These are phyloP conservation scores for Danielia oregonensis DNA, from an alignment of 805 yeast species.

Conservation along the genomic window DNA sequence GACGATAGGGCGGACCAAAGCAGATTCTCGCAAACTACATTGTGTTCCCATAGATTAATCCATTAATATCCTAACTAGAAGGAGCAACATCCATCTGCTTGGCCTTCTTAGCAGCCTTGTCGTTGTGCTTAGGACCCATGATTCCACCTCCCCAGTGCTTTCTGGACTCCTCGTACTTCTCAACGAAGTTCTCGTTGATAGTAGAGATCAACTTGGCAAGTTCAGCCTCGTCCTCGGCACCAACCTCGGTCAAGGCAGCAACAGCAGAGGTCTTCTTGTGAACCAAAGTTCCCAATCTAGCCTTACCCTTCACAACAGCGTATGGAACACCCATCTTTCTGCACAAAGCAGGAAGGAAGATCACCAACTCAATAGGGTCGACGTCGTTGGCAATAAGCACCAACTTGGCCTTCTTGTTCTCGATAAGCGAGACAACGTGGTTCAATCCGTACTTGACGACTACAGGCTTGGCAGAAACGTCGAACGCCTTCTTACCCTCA, in stretches of 20 bases:
- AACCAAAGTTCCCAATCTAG: slow-evolving; percentile 94
- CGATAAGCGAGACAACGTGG: slow-evolving; percentile 96
- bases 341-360: slow-evolving; percentile 97
- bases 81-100: slow-evolving; percentile 45
- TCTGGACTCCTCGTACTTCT: slow-evolving; percentile 92
- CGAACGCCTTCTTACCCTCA: slow-evolving; percentile 96
- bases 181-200: slow-evolving; percentile 87
- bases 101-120: slow-evolving; percentile 74
- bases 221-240: slow-evolving; percentile 90
- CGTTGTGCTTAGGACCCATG: slow-evolving; percentile 92
- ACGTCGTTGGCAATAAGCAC: slow-evolving; percentile 98
- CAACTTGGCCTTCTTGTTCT: slow-evolving; percentile 97
- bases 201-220: slow-evolving; percentile 91
- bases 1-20: too few relatives aligned
- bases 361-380: slow-evolving; percentile 97
- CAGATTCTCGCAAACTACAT: too few relatives aligned
- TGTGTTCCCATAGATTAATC: too few relatives aligned
- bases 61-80: too few relatives aligned
- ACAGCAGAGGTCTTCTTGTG: slow-evolving; percentile 98
- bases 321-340: slow-evolving; percentile 99
- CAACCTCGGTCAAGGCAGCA: slow-evolving; percentile 95
- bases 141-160: slow-evolving; percentile 99
- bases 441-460: slow-evolving; percentile 97
- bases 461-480: slow-evolving; percentile 94
- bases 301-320: slow-evolving; percentile 98